phyloP scores from a whole-genome alignment of 495 filamentous ascomycete genomes.

The Copromyces sp. region DNA sequence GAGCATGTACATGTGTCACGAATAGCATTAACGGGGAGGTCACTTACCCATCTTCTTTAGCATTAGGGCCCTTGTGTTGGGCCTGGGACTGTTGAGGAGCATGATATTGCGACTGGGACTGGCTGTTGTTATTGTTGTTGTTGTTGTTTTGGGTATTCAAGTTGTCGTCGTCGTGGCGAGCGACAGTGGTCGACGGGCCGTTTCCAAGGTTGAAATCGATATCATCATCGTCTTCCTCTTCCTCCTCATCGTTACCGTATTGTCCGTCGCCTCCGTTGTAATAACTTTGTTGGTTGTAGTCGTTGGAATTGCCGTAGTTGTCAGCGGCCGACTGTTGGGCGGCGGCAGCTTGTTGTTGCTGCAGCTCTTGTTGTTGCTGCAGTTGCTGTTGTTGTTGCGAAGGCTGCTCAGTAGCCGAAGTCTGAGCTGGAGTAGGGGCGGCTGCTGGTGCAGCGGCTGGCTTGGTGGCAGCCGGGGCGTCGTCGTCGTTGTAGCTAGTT shows the following conservation, averaged over 20 bases:
- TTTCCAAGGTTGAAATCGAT: constrained; percentile 47
- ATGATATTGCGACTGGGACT: constrained; percentile 13
- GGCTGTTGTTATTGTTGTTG: constrained; percentile 17
- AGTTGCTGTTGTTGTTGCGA: constrained; percentile 30
- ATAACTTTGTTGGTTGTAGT: constrained; percentile 6
- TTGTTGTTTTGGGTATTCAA: constrained; percentile 7
- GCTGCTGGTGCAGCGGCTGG: constrained; percentile 33
- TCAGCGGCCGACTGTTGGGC: constrained; percentile 2
- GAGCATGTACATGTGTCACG: constrained; percentile 5
- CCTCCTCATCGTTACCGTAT: constrained; percentile 48
- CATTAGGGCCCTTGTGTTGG: constrained; percentile 46
- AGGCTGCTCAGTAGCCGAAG: constrained; percentile 15
- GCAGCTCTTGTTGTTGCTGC: constrained; percentile 42
- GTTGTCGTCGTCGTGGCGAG: constrained; percentile 25
- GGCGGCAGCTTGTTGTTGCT: constrained; percentile 37
- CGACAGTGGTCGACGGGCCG: constrained; percentile 25
- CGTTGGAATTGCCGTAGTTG: background rate
- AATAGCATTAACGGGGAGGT: constrained; percentile 14
- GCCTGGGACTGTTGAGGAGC: constrained; percentile 10
- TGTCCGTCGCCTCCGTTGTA: constrained; percentile 38
- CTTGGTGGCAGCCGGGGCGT: constrained; percentile 17
- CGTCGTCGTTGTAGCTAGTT: constrained; percentile 79
- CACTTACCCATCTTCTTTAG: constrained; percentile 99
- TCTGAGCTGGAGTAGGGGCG: constrained; percentile 22
- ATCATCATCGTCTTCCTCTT: constrained; percentile 59